Evolutionary conservation across 2,329 filamentous ascomycete genomes (phyloP), one percentile per base, ranked within the genome.

Genomic region (Penicillium sp.): DNA sequence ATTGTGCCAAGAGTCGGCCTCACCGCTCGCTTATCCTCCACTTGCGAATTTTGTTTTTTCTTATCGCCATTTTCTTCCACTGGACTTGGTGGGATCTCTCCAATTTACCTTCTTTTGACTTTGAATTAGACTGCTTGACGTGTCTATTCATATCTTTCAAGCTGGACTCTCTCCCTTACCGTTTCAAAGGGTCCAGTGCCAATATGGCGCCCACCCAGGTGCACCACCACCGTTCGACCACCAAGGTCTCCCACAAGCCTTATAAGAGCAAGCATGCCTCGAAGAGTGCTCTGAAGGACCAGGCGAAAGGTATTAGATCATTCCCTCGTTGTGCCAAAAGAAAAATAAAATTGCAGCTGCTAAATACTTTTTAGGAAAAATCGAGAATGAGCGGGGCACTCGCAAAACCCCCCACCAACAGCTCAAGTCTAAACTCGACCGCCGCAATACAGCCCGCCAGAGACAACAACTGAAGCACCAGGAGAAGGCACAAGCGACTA

Each of bases 381-480:
- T 93, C 43, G 87, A 86, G 63, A 68, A 80, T 65, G 89, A 96
- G 68, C 84, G 82, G 64, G 87, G 87, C 55, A 80, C 80, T 64
- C 86, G 93, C 67, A 95, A 90, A 74, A 96, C 93, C 13, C 90
- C 90, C 49, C 91, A 96, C 72, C 94, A 99, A 72, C 91, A 96
- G 77, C 85, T 97, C 76, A 93, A 97, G 90, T 96, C 91, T 52
- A 99, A 97, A 76, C 84, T 99, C 71, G 91, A 96, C 74, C 88
- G 94, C 54, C 87, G 91, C 64, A 97, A 99, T 74, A 91, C 96
- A 78, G 90, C 91, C 63, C 93, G 93, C 74, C 94, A 99, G 79
- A 86, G 88, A 72, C 89, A 93, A 65, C 78, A 89, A 56, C 80
- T 86, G 62, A 97, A 97, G 75, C 86, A 91, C 68, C 86, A 86